phyloP scores from a whole-genome alignment of 345 rosid genomes.

The Carallia brachiata region DNA sequence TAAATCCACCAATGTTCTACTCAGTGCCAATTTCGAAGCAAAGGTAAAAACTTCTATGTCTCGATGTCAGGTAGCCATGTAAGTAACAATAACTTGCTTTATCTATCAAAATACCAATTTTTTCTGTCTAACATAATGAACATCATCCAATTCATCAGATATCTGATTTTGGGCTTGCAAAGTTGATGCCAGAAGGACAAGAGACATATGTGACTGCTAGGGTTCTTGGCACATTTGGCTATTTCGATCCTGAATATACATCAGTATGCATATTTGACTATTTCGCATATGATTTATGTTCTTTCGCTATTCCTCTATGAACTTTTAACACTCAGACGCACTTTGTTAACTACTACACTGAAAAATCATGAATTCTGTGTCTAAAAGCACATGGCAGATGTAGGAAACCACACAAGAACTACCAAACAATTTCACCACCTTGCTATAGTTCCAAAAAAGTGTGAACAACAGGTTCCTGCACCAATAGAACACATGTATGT shows the following conservation, averaged over 20 bases:
- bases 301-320: neutral
- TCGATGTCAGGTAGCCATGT: neutral
- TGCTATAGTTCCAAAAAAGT: no score
- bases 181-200: constrained; percentile 94
- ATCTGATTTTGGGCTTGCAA: constrained; percentile 95
- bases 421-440: neutral
- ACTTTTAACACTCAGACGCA: neutral
- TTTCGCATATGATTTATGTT: no score
- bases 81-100: neutral
- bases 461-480: no score
- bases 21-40: constrained; percentile 68
- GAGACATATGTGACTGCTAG: constrained; percentile 79
- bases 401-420: neutral
- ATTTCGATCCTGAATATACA: constrained; percentile 95
- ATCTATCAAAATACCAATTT: neutral
- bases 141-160: constrained; percentile 43
- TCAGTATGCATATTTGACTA: constrained; percentile 46
- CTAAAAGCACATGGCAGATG: neutral
- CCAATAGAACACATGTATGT: neutral
- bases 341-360: neutral
- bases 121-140: neutral
- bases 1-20: constrained; percentile 87
- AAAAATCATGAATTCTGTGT: neutral
- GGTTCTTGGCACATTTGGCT: constrained; percentile 97
- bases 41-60: constrained; percentile 45